Evolutionary conservation across 73 alveolate species (phyloP).

Genomic region (Effrenium voratum): DNA sequence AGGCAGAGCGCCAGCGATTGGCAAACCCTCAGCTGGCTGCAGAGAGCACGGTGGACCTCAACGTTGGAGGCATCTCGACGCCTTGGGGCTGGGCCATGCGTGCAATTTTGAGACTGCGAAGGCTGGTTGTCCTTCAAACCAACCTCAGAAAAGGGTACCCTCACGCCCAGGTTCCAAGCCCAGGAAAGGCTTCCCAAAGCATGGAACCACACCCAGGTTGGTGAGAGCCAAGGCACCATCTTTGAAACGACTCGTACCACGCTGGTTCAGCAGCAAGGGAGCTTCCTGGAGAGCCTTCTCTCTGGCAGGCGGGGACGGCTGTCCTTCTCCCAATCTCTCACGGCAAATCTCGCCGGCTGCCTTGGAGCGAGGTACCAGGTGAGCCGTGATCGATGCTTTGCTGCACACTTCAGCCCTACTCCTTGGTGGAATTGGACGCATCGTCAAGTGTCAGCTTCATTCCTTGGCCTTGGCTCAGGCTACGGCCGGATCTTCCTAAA

Average conservation of each 20-base stretch:
- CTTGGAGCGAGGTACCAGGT: slow-evolving; percentile 32
- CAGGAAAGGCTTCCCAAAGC: not conserved
- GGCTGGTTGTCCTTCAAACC: not conserved
- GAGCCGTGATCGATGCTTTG: slow-evolving; percentile 54
- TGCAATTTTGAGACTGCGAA: not conserved
- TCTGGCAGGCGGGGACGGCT: slow-evolving; percentile 25
- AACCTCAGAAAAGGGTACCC: not conserved
- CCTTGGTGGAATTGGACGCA: too few species aligned
- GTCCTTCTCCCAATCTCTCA: not conserved
- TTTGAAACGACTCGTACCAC: slow-evolving; percentile 92
- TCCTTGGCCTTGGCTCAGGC: not conserved
- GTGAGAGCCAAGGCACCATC: slow-evolving; percentile 39
- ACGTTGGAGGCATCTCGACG: slow-evolving; percentile 74
- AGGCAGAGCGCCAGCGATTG: slow-evolving; percentile 90
- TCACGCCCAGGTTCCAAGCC: not conserved
- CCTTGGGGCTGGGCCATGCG: not conserved
- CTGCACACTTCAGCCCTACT: not conserved
- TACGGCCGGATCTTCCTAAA: slow-evolving; percentile 88
- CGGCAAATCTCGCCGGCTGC: not conserved
- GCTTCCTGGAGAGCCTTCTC: slow-evolving; percentile 68
- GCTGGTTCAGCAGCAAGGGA: slow-evolving; percentile 70
- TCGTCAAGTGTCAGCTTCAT: not conserved
- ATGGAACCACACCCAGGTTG: too few species aligned
- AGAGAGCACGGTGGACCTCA: slow-evolving; percentile 85
- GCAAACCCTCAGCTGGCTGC: slow-evolving; percentile 93